Evolutionary conservation across 2,329 filamentous ascomycete species (phyloP), one percentile per base, ranked within the genome.

Genomic region (Ploettnerulaceae sp.): DNA sequence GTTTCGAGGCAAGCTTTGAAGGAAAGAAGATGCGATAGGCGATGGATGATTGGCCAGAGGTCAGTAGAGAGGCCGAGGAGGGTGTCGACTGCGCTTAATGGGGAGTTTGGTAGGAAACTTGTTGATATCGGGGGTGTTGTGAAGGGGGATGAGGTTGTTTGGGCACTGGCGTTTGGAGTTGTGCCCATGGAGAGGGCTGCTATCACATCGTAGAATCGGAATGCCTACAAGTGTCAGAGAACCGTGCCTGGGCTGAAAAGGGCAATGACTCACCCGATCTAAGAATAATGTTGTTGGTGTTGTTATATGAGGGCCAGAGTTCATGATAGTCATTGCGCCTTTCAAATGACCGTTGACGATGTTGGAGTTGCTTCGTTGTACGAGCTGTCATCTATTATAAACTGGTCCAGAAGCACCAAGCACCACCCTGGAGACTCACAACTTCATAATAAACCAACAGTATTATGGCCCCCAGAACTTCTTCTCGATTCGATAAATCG

Each of bases 121-220:
- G 64, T 18, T 7, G 2, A 71, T 67, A 45, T 74, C 67, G n/a
- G 71, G 59, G 2, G 69, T 29, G 75, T 66, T 1, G 73, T 71
- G 3, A 71, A 61, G 2, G 75, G 66, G 18, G 71, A 68, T 12
- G 70, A 69, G 4, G 69, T 67, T 9, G 71, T 69, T 2, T 74
- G 71, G 3, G 73, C 69, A 9, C 67, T 70, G 1, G 75, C 75
- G 9, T 81, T 67, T 2, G 78, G 77, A 4, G 76, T 68, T 9
- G 75, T 79, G 45, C 77, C 77, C 40, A 81, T 71, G 0, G 79
- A 82, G 22, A 83, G 65, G 1, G 79, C 78, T 5, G 78, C 74
- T 46, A 82, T 82, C 17, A 82, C 79, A 58, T 82, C 79, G 63
- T 82, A 82, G 56, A 82, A 82, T 5, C 76, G 73, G 55, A 82